phyloP scores from a whole-genome alignment of 1,139 yeast genomes.

The Oligophagozyma castellii region DNA sequence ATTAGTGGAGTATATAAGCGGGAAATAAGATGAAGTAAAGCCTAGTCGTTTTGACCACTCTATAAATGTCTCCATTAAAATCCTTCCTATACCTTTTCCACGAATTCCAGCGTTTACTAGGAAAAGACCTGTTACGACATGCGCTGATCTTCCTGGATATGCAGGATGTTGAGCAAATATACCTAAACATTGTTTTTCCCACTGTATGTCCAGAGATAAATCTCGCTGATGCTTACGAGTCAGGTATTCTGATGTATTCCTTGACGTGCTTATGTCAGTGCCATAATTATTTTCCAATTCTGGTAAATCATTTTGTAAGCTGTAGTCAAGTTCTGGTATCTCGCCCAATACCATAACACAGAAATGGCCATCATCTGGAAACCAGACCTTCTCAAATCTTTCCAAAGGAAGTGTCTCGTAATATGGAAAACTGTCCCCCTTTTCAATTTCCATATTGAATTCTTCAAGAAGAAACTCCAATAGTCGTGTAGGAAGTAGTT shows the following conservation, averaged over 20 bases:
- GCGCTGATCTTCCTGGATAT: conserved; percentile 86
- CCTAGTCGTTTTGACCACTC: conserved; percentile 90
- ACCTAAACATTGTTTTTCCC: conserved; percentile 89
- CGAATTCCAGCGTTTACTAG: conserved; percentile 85
- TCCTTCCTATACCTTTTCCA: conserved; percentile 85
- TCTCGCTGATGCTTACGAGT: conserved; percentile 19
- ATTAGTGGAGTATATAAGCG: conserved; percentile 79
- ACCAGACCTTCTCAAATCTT: conserved; percentile 75
- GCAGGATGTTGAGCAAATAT: conserved; percentile 74
- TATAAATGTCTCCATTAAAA: conserved; percentile 66
- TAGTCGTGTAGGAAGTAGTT: conserved; percentile 58
- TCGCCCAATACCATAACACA: conserved; percentile 82
- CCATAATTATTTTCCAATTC: conserved; percentile 10
- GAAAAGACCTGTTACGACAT: conserved; percentile 83
- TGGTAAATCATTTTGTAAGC: conserved; percentile 10
- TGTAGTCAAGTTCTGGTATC: conserved; percentile 40
- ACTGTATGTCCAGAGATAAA: conserved; percentile 34
- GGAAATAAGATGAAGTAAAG: conserved; percentile 71
- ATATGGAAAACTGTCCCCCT: conserved; percentile 80
- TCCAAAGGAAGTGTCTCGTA: conserved; percentile 63
- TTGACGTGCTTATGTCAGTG: conserved; percentile 14
- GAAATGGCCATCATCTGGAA: conserved; percentile 52
- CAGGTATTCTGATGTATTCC: conserved; percentile 18
- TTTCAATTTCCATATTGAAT: conserved; percentile 80
- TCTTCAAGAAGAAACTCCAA: conserved; percentile 78